These are phyloP conservation scores for Silybum marianum DNA, from an alignment of 129 eudicot species.

Conservation along the genomic window DNA sequence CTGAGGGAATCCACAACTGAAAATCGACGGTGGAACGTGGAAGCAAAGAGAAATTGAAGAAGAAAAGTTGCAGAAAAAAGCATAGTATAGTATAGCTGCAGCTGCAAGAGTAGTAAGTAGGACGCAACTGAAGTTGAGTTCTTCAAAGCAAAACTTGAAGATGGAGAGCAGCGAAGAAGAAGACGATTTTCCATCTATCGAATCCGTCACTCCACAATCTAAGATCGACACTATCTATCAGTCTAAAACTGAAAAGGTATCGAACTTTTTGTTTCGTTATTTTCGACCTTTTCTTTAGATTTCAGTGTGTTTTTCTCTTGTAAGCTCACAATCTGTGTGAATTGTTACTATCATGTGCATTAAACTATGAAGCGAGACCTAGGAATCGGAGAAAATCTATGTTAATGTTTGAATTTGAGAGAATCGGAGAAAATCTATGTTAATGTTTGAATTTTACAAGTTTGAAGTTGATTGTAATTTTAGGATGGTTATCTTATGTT, in stretches of 20 bases:
- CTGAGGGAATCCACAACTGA: neutral
- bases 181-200: slow-evolving; percentile 82
- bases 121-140: slow-evolving; percentile 33
- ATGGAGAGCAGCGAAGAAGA: slow-evolving; percentile 98
- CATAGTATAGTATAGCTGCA: slow-evolving; percentile 2
- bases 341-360: neutral
- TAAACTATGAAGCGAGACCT: neutral
- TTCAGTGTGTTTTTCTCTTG: neutral
- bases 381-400: neutral
- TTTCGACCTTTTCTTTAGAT: slow-evolving; percentile 9
- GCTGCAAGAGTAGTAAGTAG: neutral
- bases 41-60: slow-evolving; percentile 9
- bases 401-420: slow-evolving; percentile 13
- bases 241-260: slow-evolving; percentile 90
- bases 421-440: neutral
- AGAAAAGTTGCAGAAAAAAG: slow-evolving; percentile 19
- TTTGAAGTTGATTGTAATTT: neutral
- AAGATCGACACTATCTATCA: slow-evolving; percentile 89
- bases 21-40: slow-evolving; percentile 2
- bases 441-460: slow-evolving; percentile 6
- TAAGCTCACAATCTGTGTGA: neutral
- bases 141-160: slow-evolving; percentile 14
- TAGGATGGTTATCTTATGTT: slow-evolving; percentile 21
- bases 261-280: neutral
- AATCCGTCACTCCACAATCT: slow-evolving; percentile 92